Conservation (phyloP, 257 asterid species). For the Solanum dulcamara region DNA sequence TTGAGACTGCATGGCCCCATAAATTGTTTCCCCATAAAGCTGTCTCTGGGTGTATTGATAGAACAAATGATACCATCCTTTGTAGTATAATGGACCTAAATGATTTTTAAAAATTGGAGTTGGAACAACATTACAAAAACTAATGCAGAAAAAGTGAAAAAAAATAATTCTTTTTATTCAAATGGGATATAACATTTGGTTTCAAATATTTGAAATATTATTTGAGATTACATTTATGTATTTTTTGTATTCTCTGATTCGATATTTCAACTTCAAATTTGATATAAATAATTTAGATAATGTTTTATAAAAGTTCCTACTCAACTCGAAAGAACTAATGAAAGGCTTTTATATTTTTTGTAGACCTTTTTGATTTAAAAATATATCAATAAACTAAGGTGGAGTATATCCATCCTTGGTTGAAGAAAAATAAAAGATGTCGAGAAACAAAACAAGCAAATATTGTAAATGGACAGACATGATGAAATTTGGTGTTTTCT, state of each 20-base stretch:
- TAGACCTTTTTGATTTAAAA: neutral
- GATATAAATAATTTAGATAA: neutral
- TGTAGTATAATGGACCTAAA: conserved; percentile 61
- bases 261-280: neutral
- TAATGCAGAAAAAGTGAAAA: no score
- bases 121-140: no score
- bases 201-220: no score
- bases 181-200: no score
- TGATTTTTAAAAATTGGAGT: neutral
- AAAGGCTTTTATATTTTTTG: neutral
- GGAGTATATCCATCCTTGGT: neutral
- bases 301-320: neutral
- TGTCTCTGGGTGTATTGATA: conserved; percentile 70
- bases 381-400: neutral
- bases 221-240: no score
- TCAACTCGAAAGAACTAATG: neutral
- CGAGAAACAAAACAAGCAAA: neutral
- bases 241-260: neutral
- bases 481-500: neutral
- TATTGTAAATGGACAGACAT: neutral
- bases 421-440: neutral
- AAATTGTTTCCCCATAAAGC: conserved; percentile 82
- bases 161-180: neutral
- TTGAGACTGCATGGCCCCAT: conserved; percentile 88
- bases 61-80: conserved; percentile 86